Evolutionary conservation across 164 flowering plant genomes (phyloP).

Genomic region (Berberis thunbergii): DNA sequence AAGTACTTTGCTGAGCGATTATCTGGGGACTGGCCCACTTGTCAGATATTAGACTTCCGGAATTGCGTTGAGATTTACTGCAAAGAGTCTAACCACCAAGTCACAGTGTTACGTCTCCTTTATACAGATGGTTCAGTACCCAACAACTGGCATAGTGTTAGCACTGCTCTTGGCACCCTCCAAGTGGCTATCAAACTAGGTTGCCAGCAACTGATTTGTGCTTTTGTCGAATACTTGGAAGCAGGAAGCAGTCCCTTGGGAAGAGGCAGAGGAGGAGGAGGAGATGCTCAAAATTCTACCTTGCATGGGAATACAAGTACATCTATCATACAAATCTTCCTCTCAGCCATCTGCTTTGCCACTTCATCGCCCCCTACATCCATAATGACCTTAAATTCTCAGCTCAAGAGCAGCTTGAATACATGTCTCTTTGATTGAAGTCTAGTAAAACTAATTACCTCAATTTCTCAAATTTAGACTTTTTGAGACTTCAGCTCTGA

Average conservation of each 20-base stretch:
- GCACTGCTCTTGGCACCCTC: conserved; percentile 69
- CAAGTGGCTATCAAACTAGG: conserved; percentile 61
- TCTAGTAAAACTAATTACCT: too few species aligned
- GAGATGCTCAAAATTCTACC: conserved; percentile 70
- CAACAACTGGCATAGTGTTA: conserved; percentile 55
- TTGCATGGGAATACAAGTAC: conserved; percentile 46
- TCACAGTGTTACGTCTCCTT: conserved; percentile 58
- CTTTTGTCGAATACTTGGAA: conserved; percentile 77
- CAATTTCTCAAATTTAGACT: too few species aligned
- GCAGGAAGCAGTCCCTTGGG: conserved; percentile 81
- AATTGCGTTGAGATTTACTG: conserved; percentile 85
- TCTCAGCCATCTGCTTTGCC: conserved; percentile 68
- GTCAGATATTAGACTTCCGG: conserved; percentile 85
- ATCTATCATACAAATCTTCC: conserved; percentile 42
- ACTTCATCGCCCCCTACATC: conserved; percentile 58
- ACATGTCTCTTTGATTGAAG: conserved; percentile 62
- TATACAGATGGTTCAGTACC: conserved; percentile 34
- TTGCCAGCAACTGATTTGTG: conserved; percentile 41
- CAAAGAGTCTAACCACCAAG: conserved; percentile 61
- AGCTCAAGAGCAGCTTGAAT: conserved; percentile 91
- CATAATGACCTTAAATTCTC: conserved; percentile 52
- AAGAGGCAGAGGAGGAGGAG: conserved; percentile 82
- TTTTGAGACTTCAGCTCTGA: too few species aligned
- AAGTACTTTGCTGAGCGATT: conserved; percentile 87
- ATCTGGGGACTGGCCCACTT: conserved; percentile 90